Evolutionary conservation across 352 stramenopile species (phyloP).

Genomic region (Pythium guiyangense): DNA sequence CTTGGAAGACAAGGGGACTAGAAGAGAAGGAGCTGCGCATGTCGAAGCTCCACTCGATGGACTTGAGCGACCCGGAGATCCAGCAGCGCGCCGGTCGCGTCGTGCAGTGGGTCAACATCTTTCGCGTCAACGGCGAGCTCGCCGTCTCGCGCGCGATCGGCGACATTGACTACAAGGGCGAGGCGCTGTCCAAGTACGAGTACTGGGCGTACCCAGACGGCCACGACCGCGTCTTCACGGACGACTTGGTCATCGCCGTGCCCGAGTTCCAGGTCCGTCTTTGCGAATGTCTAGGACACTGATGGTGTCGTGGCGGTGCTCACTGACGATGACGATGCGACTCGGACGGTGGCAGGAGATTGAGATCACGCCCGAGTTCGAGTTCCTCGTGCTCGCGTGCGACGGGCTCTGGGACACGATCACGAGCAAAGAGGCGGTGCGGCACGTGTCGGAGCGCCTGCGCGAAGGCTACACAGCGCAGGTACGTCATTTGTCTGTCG

Average conservation of each 20-base stretch:
- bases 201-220: too few species aligned
- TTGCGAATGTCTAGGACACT: background rate
- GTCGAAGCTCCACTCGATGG: conserved; percentile 86
- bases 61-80: too few species aligned
- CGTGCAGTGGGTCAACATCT: too few species aligned
- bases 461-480: conserved; percentile 63
- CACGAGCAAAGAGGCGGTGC: conserved; percentile 89
- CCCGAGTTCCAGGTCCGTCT: conserved; percentile 71
- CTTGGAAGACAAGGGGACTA: too few species aligned
- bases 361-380: conserved; percentile 85
- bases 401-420: conserved; percentile 93
- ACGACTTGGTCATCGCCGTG: conserved; percentile 82
- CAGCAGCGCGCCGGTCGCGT: too few species aligned
- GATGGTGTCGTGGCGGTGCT: background rate
- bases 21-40: conserved; percentile 85
- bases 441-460: conserved; percentile 70
- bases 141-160: too few species aligned
- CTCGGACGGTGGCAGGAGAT: conserved; percentile 47
- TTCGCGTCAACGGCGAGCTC: too few species aligned
- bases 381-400: conserved; percentile 91
- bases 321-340: conserved; percentile 2
- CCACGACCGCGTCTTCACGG: too few species aligned
- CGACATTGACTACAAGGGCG: too few species aligned
- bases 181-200: too few species aligned
- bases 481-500: conserved; percentile 18